Base-by-base conservation (phyloP, 2,329 filamentous ascomycete genomes). In the Chaetomium strumarium region DNA sequence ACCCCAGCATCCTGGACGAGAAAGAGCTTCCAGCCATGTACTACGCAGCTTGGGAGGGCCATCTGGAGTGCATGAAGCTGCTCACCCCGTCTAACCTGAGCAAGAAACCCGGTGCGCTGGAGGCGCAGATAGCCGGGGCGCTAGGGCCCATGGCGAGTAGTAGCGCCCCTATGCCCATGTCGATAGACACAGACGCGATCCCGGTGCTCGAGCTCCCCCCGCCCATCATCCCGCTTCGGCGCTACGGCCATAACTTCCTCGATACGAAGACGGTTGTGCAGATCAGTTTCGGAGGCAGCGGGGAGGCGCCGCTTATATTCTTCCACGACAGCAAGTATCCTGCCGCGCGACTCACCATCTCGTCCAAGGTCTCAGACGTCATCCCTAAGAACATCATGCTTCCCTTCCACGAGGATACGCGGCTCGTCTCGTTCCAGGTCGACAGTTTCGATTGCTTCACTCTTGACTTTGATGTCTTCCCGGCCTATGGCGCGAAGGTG, bases 311-410 rank as follows among this genome's bases (percentile, higher is more conserved):
- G 0, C 84, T 99, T 47, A 73, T 88, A n/a, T 99, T 99, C 71
- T 96, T 97, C 72, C 92, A 96, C 66, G 88, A 95, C 62, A 90
- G 89, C 66, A 96, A 96, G 67, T 96, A 99, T 64, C 93, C 93
- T 16, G 93, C 93, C 17, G 90, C 93, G 48, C 85, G 93, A 47
- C 79, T 99, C 51, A 97, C 93, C 0, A 95, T 99, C 55, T 97
- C 93, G 0, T 96, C 92, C 41, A 97, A 99, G 69, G 82, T 90
- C 13, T 96, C 92, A 4, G 93, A 97, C 68, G 79, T 99, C 41
- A 96, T 99, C 58, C 93, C 93, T 17, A 90, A 95, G 67, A 99
- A 96, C 64, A 85, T 99, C 55, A 86, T 96, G 64, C 78, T 99
- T 4, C 93, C 93, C 0, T 91, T 99, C 58, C 92, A 96, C 68